Evolutionary conservation across 345 rosid genomes (phyloP).

Genomic region (Lepidium africanum): DNA sequence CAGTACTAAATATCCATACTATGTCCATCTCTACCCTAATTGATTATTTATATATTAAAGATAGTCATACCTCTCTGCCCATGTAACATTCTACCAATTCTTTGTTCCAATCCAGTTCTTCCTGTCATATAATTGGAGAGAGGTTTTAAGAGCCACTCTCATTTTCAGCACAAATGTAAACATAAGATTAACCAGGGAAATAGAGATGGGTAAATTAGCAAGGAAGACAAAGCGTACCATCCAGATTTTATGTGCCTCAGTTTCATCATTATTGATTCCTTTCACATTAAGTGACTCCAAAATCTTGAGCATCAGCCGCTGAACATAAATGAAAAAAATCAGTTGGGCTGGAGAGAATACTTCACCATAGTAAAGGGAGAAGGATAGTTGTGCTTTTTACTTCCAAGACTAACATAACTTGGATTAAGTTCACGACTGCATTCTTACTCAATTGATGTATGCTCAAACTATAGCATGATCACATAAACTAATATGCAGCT

Average conservation of each 20-base stretch:
- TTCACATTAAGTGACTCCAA: constrained; percentile 12
- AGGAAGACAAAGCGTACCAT: constrained; percentile 41
- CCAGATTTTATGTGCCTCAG: constrained; percentile 38
- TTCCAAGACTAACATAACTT: not conserved
- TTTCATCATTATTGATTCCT: constrained; percentile 7
- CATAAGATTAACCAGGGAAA: no score
- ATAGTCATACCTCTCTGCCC: constrained; percentile 70
- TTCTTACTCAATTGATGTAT: not conserved
- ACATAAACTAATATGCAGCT: not conserved
- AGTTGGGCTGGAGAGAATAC: not conserved
- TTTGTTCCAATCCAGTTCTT: constrained; percentile 74
- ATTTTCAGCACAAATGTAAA: no score
- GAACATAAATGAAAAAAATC: not conserved
- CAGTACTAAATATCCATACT: not conserved
- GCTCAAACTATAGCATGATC: not conserved
- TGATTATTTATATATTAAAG: not conserved
- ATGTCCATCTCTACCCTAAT: not conserved
- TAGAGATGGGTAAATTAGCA: no score
- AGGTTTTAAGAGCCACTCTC: not conserved
- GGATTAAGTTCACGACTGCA: not conserved
- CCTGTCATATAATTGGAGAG: constrained; percentile 11
- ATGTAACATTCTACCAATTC: constrained; percentile 52
- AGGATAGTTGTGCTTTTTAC: not conserved
- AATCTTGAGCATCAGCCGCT: constrained; percentile 60
- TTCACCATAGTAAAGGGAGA: not conserved